Evolutionary conservation across 331 rosid genomes (phyloP), one percentile per base, ranked within the genome.

Genomic region (Rhamnella rubrinervis): DNA sequence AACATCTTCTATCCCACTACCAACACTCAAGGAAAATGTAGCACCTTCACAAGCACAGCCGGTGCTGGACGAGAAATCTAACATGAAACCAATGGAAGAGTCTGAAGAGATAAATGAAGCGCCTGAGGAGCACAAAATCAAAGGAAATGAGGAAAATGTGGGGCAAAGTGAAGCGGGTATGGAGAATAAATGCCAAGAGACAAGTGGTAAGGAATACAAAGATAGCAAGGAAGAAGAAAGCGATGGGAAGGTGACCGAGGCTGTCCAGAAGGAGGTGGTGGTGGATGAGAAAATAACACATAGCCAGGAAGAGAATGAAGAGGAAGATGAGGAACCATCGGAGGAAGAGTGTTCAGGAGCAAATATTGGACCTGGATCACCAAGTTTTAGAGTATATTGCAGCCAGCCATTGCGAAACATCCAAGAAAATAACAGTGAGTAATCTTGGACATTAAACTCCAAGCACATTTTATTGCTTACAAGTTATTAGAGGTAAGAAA

Each of bases 311-410:
- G 73, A 67, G 16, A 69, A 75, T 14, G 66, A 53, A 0, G 69
- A 68, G 5, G 73, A 78, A 1, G 82, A 72, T 0, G 78, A 77
- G 0, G 85, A 75, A 1, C 78, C 46, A 9, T 77, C 63, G 0
- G 77, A 64, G 0, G 71, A 82, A 8, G 73, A 65, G 0, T 72
- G 26, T 0, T 1, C 50, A 5, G 73, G 78, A 18, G 47, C 8
- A 63, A 1, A 0, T 2, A 17, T 81, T 63, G 68, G 85, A 65
- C 87, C 75, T 0, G 72, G 88, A 10, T 92, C 95, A 0, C 95
- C 96, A 4, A 92, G 98, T 75, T 92, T 92, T 68, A 80, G 72
- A 73, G 80, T 92, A 70, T 92, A 85, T 75, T 89, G 84, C 65
- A 18, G 17, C 14, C 81, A 79, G 6, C 15, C 67, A 1, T 23